Evolutionary conservation across 371 early-diverging fungal species (phyloP).

Genomic region (Blastocladiella emersonii): DNA sequence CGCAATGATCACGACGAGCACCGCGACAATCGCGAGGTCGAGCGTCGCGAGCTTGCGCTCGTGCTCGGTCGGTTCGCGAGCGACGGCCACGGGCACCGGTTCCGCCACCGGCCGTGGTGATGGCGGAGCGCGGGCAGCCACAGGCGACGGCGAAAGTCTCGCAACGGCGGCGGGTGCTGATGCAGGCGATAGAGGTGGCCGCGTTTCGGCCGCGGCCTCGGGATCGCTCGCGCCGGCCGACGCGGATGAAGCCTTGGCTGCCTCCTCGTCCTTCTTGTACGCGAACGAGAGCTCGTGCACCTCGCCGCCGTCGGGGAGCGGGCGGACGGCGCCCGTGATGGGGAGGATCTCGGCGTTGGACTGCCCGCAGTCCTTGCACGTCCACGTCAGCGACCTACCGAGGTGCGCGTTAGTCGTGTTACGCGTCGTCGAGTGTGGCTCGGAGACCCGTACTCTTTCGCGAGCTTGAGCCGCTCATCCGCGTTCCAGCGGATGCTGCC

Average conservation of each 20-base stretch:
- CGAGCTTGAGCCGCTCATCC: constrained; percentile 47
- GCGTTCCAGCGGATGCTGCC: constrained; percentile 65
- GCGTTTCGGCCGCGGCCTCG: no score
- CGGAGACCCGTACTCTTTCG: constrained; percentile 29
- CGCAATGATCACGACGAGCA: background rate
- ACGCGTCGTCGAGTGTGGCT: no score
- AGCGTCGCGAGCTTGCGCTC: background rate
- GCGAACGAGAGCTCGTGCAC: no score
- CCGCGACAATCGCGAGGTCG: background rate
- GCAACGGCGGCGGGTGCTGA: no score
- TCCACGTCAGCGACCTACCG: background rate
- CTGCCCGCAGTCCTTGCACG: background rate
- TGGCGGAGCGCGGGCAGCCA: no score
- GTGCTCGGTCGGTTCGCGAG: background rate
- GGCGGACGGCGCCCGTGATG: background rate
- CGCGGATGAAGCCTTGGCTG: background rate
- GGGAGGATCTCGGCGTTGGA: background rate
- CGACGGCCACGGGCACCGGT: no score
- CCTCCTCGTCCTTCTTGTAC: background rate
- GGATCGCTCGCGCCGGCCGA: background rate
- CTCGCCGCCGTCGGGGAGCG: no score
- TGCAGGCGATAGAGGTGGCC: no score
- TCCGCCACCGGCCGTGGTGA: no score
- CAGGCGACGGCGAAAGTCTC: no score
- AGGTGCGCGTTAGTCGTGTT: no score